Evolutionary conservation across 2,329 filamentous ascomycete genomes (phyloP).

Genomic region (Cladosporium sp.): DNA sequence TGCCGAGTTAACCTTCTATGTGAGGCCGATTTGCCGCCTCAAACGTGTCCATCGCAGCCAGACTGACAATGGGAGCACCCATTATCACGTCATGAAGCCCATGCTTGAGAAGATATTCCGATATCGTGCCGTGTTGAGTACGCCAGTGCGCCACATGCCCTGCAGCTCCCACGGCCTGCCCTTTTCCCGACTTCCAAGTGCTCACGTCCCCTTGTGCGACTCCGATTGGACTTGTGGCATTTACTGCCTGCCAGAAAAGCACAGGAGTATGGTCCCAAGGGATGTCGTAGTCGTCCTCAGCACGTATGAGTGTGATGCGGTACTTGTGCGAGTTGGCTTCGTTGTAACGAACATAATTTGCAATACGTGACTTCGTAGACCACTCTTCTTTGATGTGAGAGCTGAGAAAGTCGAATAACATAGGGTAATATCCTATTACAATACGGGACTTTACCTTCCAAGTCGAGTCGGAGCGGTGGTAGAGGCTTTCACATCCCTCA

Average conservation of each 20-base stretch:
- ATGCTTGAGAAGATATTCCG: constrained; percentile 52
- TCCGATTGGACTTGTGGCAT: constrained; percentile 37
- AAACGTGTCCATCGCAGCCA: constrained; percentile 49
- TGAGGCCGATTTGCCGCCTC: constrained; percentile 17
- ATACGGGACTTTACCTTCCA: constrained; percentile 41
- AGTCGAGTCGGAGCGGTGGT: constrained; percentile 6
- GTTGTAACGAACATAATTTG: constrained; percentile 38
- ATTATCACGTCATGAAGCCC: constrained; percentile 56
- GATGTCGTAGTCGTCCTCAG: constrained; percentile 50
- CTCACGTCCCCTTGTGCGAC: constrained; percentile 46
- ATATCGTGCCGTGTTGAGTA: constrained; percentile 45
- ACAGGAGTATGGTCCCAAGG: constrained; percentile 47
- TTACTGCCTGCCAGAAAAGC: constrained; percentile 53
- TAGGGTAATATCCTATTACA: constrained; percentile 47
- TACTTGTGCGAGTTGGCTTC: constrained; percentile 35
- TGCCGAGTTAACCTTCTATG: too few relatives aligned
- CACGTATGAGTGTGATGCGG: constrained; percentile 47
- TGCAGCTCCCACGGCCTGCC: constrained; percentile 41
- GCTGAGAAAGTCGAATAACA: constrained; percentile 43
- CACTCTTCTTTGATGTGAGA: constrained; percentile 48
- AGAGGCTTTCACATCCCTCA: constrained; percentile 3
- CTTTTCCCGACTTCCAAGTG: constrained; percentile 37
- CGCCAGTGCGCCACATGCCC: constrained; percentile 48
- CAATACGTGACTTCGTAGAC: constrained; percentile 45
- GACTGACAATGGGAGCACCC: constrained; percentile 51